phyloP scores from a whole-genome alignment of 225 moss, liverwort and hornwort species.

The Marchantia paleacea region DNA sequence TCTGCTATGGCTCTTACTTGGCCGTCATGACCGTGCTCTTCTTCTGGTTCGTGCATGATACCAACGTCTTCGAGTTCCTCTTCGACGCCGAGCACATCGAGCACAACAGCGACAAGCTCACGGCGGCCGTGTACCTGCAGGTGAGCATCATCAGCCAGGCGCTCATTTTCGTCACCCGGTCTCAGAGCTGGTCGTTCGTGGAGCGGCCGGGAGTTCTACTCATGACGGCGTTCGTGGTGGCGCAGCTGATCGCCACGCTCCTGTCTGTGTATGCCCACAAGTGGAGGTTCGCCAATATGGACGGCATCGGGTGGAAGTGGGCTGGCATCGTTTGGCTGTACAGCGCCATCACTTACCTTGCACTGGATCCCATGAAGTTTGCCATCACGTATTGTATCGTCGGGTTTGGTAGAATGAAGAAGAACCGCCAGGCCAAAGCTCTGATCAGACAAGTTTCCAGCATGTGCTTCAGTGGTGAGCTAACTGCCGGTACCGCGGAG shows the following conservation, averaged over 20 bases:
- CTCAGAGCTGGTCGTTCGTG: too few relatives aligned
- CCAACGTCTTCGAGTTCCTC: neutral
- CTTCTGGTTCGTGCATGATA: constrained; percentile 5
- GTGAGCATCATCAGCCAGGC: too few relatives aligned
- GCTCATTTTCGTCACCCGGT: too few relatives aligned
- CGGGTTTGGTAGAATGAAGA: too few relatives aligned
- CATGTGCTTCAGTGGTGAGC: too few relatives aligned
- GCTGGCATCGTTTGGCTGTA: constrained; percentile 12
- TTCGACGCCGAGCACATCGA: neutral
- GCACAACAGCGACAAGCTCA: neutral
- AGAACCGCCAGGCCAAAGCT: neutral
- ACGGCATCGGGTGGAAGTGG: constrained; percentile 12
- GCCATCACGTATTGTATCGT: neutral
- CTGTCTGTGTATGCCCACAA: too few relatives aligned
- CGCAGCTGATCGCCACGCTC: too few relatives aligned
- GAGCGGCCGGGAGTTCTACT: too few relatives aligned
- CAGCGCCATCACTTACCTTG: neutral
- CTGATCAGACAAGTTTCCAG: too few relatives aligned
- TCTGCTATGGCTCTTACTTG: constrained; percentile 2
- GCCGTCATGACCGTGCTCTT: constrained; percentile 17
- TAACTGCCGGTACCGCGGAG: too few relatives aligned
- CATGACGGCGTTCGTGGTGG: too few relatives aligned
- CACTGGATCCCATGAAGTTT: neutral
- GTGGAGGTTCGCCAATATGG: neutral
- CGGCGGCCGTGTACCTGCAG: too few relatives aligned